Conservation (phyloP, 2,329 filamentous ascomycete genomes). For the Plenodomus biglobosus region DNA sequence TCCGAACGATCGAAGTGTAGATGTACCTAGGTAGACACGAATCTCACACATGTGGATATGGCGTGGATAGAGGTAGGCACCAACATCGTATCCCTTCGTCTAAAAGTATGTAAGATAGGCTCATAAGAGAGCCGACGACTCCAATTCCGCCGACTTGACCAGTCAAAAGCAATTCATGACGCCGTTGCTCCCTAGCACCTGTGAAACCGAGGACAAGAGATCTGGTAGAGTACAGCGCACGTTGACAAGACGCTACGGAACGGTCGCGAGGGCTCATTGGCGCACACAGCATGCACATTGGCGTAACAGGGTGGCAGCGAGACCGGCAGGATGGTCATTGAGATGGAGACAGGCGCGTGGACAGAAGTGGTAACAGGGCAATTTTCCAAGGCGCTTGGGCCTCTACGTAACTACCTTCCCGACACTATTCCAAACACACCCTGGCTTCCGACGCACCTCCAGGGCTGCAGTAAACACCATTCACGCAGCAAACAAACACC, state of each 20-base stretch:
- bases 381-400: conserved; percentile 13
- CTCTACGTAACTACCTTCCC: background rate
- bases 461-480: background rate
- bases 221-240: background rate
- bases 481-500: background rate
- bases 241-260: background rate
- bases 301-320: conserved; percentile 3
- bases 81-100: background rate
- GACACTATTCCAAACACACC: conserved; percentile 4
- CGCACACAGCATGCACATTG: background rate
- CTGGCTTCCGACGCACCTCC: conserved; percentile 1
- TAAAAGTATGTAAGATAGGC: background rate
- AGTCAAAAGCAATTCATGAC: background rate
- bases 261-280: conserved; percentile 1
- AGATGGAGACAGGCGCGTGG: conserved; percentile 10
- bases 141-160: background rate
- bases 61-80: too few relatives aligned
- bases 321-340: conserved; percentile 1
- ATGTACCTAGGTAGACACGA: too few relatives aligned
- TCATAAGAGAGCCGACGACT: background rate
- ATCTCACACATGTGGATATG: too few relatives aligned
- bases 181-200: conserved; percentile 1
- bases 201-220: conserved; percentile 4
- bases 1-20: background rate
- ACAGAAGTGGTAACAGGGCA: conserved; percentile 9